Evolutionary conservation across 2,329 filamentous ascomycete genomes (phyloP), one percentile per base, ranked within the genome.

Genomic region (Thielaviopsis cerberus): DNA sequence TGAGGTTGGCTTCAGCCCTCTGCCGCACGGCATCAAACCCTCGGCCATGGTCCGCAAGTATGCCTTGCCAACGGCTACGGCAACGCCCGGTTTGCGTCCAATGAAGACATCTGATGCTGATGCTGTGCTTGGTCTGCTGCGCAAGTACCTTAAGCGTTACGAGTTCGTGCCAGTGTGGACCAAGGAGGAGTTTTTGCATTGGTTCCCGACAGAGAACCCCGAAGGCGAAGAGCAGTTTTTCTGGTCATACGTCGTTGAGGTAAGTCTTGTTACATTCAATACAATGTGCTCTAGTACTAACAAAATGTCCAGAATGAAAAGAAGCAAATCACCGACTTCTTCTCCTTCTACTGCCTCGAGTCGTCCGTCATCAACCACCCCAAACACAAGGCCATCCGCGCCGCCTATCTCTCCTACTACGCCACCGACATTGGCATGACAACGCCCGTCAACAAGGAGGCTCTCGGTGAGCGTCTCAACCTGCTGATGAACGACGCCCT

Each of bases 381-480:
- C 52, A 86, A 86, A 68, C 85, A 94, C 72, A 78, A 81, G 61
- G 80, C 82, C 59, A 82, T 98, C 66, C 85, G 84, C 63, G 92
- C 91, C 3, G 92, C 92, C 27, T 98, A 98, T 71, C 79, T 97
- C 58, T 98, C 91, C 74, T 98, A 98, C 76, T 98, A 98, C 68
- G 92, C 87, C 59, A 86, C 85, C 6, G 88, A 95, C 66, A 74
- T 79, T 4, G 91, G 83, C 11, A 85, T 96, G 63, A 67, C 71
- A 2, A 70, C 74, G 51, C 74, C 80, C 4, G 66, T 74, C 8
- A 72, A 81, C 65, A 76, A 73, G 64, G 58, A 69, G 17, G 80
- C 80, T 27, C 76, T 94, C 64, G 90, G 90, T 72, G 73, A 76
- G n/a, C 82, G 91, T 25, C 77, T 98, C 62, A 90, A 94, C 68